phyloP scores from a whole-genome alignment of 1,284 basidiomycete species.

The Blastosporella zonata region DNA sequence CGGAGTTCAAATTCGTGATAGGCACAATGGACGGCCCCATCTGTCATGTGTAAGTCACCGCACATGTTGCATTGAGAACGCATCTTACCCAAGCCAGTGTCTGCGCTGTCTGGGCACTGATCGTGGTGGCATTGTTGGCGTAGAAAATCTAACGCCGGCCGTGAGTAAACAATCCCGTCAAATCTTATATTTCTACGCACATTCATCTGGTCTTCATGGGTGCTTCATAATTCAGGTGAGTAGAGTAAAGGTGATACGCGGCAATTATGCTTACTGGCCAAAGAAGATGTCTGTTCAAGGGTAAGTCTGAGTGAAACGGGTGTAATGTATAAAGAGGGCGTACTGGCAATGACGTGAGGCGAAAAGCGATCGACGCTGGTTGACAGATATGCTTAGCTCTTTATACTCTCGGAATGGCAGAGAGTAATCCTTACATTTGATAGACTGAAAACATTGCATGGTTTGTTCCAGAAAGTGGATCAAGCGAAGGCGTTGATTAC shows the following conservation, averaged over 20 bases:
- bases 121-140: slow-evolving; percentile 65
- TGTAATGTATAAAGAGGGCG: slow-evolving; percentile 23
- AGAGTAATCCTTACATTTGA: slow-evolving; percentile 52
- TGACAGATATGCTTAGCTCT: slow-evolving; percentile 17
- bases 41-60: slow-evolving; percentile 23
- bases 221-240: slow-evolving; percentile 27
- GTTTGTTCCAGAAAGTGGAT: neutral
- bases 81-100: slow-evolving; percentile 53
- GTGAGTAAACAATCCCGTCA: neutral
- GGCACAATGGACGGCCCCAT: slow-evolving; percentile 75
- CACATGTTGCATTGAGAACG: slow-evolving; percentile 6
- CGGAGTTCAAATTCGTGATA: slow-evolving; percentile 72
- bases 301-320: slow-evolving; percentile 2
- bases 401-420: neutral
- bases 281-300: slow-evolving; percentile 62
- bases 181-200: slow-evolving; percentile 33
- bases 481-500: slow-evolving; percentile 26
- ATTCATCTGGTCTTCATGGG: slow-evolving; percentile 79
- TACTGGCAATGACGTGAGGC: slow-evolving; percentile 75
- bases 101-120: slow-evolving; percentile 55
- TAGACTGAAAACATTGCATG: slow-evolving; percentile 46
- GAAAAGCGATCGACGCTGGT: slow-evolving; percentile 76
- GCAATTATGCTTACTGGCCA: slow-evolving; percentile 48
- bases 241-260: neutral
- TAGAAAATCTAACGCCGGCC: slow-evolving; percentile 60